These are phyloP conservation scores for Trypethelium eluteriae DNA, from an alignment of 495 filamentous ascomycete species.

Conservation along the genomic window DNA sequence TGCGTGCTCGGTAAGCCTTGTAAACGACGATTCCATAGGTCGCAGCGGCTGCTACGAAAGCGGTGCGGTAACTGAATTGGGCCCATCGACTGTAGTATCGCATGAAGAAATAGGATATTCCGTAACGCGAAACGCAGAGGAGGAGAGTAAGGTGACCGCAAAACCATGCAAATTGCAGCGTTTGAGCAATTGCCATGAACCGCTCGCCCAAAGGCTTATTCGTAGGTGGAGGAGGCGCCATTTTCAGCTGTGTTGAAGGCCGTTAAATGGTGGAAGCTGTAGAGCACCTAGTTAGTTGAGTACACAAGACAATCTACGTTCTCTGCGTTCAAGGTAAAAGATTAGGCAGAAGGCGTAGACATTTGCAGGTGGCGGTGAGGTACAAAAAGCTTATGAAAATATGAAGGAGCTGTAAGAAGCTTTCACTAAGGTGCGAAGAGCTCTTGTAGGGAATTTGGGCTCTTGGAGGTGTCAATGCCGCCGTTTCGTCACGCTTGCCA, in stretches of 20 bases:
- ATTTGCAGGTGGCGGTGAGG: background rate
- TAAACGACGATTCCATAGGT: conserved; percentile 99
- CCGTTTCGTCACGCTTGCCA: background rate
- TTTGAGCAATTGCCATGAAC: conserved; percentile 68
- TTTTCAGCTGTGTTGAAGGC: conserved; percentile 30
- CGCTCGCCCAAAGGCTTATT: conserved; percentile 65
- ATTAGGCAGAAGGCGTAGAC: background rate
- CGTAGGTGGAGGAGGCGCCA: conserved; percentile 74
- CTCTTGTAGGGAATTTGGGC: background rate
- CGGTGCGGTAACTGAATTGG: conserved; percentile 73
- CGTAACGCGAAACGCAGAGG: conserved; percentile 71
- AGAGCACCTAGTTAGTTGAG: background rate
- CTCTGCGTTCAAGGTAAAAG: background rate
- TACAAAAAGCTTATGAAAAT: background rate
- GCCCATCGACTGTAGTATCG: conserved; percentile 69
- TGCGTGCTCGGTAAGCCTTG: conserved; percentile 84
- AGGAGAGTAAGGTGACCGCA: conserved; percentile 80
- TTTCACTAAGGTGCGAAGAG: background rate
- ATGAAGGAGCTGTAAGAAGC: background rate
- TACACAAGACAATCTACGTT: background rate
- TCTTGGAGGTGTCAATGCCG: background rate
- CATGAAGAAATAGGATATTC: conserved; percentile 73
- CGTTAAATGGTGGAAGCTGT: conserved; percentile 14
- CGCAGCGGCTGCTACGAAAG: conserved; percentile 77
- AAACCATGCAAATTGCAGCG: conserved; percentile 89